Base-by-base conservation (phyloP, 2,329 filamentous ascomycete genomes). In the Pestalotiopsis sp. region DNA sequence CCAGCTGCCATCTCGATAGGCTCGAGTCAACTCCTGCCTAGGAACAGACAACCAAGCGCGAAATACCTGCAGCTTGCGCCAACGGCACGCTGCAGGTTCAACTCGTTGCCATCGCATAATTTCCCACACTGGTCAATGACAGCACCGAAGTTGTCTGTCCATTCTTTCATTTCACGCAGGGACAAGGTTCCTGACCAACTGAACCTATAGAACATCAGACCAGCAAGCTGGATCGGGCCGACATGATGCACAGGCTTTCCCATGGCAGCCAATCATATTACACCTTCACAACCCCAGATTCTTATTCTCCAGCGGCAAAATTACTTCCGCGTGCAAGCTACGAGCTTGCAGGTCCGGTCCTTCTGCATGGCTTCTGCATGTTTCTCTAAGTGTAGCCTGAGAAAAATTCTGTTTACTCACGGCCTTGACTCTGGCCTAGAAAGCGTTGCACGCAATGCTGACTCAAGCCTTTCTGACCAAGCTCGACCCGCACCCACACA, bases 241-340 rank as follows among this genome's bases (percentile, higher is more conserved):
- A 64, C 40, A 13, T 45, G 20, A 31, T 49, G 61, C 25, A 20
- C 41, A 49, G 38, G 61, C 40, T 25, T n/a, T 7, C 13, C 4
- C n/a, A 38, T 49, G 38, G 25, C 11, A 57, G 25, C 64, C 27
- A 20, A 66, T 66, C 64, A 66, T 27, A 23, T 25, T 27, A 14
- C n/a, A n/a, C 14, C 64, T 12, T 66, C 14, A 20, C 49, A 66
- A 66, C 52, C 45, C 64, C 64, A 57, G 64, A 66, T 66, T 63
- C 49, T 40, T 36, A 36, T 64, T 64, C 36, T 52, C 61, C 61
- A 49, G 61, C 61, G 61, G 61, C 20, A 64, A 49, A 64, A 64
- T 49, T 64, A 49, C 38, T 40, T 64, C 61, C 61, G 61, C 61
- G 61, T 49, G 23, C 40, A 64, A 36, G 38, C 9, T 41, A 11